These are phyloP conservation scores for Heterobasidion occidentale DNA, from an alignment of 1,284 basidiomycete species.

Conservation along the genomic window DNA sequence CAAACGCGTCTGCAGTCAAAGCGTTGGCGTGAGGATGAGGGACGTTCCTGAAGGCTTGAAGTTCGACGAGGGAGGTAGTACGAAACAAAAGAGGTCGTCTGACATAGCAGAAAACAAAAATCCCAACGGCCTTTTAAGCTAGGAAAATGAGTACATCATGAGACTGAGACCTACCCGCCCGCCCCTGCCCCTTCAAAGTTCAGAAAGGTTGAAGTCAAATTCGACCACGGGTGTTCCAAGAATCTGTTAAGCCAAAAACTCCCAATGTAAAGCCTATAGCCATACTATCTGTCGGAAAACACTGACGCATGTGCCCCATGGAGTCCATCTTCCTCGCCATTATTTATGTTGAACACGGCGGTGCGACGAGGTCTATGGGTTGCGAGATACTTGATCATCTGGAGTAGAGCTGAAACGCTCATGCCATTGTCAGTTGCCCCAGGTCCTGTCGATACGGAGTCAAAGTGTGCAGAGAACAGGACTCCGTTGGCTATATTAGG, in stretches of 20 bases:
- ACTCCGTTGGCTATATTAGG: conserved; percentile 31
- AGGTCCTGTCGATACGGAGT: conserved; percentile 68
- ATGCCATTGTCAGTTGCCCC: conserved; percentile 77
- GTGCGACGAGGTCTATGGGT: conserved; percentile 46
- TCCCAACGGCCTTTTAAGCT: neutral
- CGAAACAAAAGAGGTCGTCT: conserved; percentile 66
- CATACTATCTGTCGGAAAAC: conserved; percentile 13
- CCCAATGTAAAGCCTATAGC: neutral
- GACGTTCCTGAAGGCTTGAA: conserved; percentile 42
- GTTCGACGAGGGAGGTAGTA: conserved; percentile 44
- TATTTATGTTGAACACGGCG: conserved; percentile 75
- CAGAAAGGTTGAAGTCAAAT: conserved; percentile 55
- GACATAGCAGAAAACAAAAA: neutral
- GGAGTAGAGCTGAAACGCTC: conserved; percentile 58
- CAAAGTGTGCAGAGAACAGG: conserved; percentile 75
- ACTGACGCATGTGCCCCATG: conserved; percentile 58
- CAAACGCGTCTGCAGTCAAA: conserved; percentile 57
- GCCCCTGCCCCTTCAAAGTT: conserved; percentile 78
- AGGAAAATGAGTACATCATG: neutral
- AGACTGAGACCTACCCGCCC: conserved; percentile 49
- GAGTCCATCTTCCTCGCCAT: conserved; percentile 72
- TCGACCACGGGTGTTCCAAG: conserved; percentile 66
- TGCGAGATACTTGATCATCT: conserved; percentile 55
- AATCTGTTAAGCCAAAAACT: conserved; percentile 33
- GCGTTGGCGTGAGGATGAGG: conserved; percentile 63